These are phyloP conservation scores for Fraxinus excelsior DNA, from an alignment of 257 asterid genomes.

Conservation along the genomic window DNA sequence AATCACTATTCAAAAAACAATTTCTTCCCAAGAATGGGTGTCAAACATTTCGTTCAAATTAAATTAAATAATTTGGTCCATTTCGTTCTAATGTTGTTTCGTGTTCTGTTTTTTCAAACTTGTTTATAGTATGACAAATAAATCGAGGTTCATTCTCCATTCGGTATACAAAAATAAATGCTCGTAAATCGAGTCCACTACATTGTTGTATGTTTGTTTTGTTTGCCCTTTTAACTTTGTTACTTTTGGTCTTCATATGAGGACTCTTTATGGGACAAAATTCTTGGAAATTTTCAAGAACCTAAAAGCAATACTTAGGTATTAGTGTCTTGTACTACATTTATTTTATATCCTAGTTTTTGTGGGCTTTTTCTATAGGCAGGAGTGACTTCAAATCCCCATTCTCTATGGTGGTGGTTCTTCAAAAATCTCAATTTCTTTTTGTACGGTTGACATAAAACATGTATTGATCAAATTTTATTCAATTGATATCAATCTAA, in stretches of 20 bases:
- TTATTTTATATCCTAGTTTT: background rate
- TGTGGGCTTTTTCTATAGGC: background rate
- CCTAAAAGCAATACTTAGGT: constrained; percentile 1
- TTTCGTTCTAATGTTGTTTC: background rate
- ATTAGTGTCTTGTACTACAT: background rate
- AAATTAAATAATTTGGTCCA: background rate
- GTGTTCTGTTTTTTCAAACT: too few species aligned
- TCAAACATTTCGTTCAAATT: too few species aligned
- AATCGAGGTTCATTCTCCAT: too few species aligned
- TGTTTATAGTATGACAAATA: too few species aligned
- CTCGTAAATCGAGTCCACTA: background rate
- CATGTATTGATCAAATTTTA: too few species aligned
- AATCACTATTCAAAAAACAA: too few species aligned
- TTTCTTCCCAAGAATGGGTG: too few species aligned
- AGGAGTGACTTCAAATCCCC: background rate
- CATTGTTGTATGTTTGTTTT: background rate
- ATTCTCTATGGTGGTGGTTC: background rate
- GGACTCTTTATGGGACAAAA: constrained; percentile 1
- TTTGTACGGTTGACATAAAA: too few species aligned
- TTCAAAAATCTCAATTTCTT: too few species aligned
- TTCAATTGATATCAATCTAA: too few species aligned
- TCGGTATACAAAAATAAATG: background rate
- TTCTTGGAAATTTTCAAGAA: constrained; percentile 2
- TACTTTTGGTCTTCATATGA: constrained; percentile 8
- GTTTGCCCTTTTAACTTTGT: background rate